These are phyloP conservation scores for Aureobasidium mangrovei DNA, from an alignment of 2,329 filamentous ascomycete species.

Conservation along the genomic window DNA sequence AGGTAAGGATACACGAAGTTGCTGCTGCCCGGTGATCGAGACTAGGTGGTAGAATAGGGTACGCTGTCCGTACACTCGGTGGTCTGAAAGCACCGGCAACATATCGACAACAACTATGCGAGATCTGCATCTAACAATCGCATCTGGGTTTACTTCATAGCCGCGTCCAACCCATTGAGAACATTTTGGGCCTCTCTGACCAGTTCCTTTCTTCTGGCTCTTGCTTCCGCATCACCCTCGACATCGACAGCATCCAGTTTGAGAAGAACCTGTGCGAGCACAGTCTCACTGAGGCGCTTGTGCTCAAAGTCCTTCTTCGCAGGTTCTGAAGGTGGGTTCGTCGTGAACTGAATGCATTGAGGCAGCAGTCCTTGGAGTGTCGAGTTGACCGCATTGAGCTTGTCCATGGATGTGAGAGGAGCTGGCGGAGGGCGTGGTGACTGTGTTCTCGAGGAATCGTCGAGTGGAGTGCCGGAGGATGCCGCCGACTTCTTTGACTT, in stretches of 20 bases:
- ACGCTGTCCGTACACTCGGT: no score
- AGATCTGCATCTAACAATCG: no score
- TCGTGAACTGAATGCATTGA: conserved; percentile 53
- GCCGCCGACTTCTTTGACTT: conserved; percentile 32
- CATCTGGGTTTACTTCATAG: conserved; percentile 1
- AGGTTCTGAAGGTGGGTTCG: conserved; percentile 53
- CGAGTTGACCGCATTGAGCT: conserved; percentile 56
- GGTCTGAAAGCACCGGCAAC: no score
- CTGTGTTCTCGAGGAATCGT: conserved; percentile 26
- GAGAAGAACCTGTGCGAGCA: conserved; percentile 65
- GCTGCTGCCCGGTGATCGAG: no score
- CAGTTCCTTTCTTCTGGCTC: conserved; percentile 59
- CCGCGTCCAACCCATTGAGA: conserved; percentile 55
- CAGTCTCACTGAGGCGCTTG: conserved; percentile 63
- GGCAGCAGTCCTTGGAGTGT: conserved; percentile 60
- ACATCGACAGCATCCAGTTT: conserved; percentile 71
- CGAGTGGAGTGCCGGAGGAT: conserved; percentile 28
- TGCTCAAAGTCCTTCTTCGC: conserved; percentile 67
- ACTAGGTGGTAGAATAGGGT: no score
- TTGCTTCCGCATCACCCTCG: conserved; percentile 57
- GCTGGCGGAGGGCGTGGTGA: conserved; percentile 32
- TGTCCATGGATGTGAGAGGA: conserved; percentile 45
- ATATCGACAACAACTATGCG: no score
- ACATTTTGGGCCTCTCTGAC: conserved; percentile 63
- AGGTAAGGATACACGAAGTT: no score